Conservation (phyloP, 306 rosid species). For the Canavalia ensiformis region DNA sequence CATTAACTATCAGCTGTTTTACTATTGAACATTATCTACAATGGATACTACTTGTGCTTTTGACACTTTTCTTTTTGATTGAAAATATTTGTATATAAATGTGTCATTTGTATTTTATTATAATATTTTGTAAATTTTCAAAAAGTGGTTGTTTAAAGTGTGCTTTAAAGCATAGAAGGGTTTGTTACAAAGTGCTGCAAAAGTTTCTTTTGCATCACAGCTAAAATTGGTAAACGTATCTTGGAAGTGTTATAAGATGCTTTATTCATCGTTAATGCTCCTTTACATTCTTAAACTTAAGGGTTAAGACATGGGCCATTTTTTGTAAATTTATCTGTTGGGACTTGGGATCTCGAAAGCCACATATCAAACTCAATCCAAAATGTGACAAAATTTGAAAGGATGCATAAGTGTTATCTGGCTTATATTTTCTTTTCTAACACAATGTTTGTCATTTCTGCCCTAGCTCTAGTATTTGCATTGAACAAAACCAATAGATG, state of each 20-base stretch:
- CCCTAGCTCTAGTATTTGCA: background rate
- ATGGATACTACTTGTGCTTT: background rate
- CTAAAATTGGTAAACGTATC: conserved; percentile 14
- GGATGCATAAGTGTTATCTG: background rate
- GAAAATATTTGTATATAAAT: conserved; percentile 13
- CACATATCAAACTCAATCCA: background rate
- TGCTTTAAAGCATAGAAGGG: conserved; percentile 26
- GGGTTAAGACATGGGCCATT: background rate
- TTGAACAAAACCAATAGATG: background rate
- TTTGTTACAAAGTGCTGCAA: background rate
- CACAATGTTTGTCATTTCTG: background rate
- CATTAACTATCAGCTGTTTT: conserved; percentile 17
- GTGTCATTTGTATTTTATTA: conserved; percentile 1
- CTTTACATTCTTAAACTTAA: background rate
- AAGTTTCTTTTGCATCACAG: conserved; percentile 10
- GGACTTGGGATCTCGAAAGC: conserved; percentile 6
- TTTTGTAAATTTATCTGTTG: background rate
- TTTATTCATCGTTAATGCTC: background rate
- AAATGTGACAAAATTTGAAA: background rate
- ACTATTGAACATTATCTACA: conserved; percentile 3
- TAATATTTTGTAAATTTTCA: conserved; percentile 28
- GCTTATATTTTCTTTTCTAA: background rate
- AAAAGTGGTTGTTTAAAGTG: conserved; percentile 29
- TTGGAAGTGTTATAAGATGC: conserved; percentile 1
- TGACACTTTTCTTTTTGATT: background rate